Evolutionary conservation across 2,329 filamentous ascomycete species (phyloP), one percentile per base, ranked within the genome.

Genomic region (Pseudocercospora ulei): DNA sequence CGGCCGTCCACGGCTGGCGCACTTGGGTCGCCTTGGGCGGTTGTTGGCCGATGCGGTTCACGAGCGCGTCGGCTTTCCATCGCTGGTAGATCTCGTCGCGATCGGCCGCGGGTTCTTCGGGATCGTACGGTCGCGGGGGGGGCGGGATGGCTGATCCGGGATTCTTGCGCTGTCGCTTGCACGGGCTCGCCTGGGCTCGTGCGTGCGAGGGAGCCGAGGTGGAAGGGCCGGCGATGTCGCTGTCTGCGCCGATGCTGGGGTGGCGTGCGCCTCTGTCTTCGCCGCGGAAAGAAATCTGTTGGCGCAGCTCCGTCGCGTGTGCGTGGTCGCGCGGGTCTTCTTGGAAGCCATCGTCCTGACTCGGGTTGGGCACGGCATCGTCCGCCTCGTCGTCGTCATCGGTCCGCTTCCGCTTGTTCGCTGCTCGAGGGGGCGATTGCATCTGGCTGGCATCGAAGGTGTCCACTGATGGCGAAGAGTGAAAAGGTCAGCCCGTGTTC

Each of bases 311-410:
- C 41, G 57, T 50, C 4, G 59, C 51, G 19, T 38, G 42, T 14
- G 49, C 27, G 2, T 52, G 47, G 5, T 54, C 51, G 7, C 65
- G 63, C 4, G 51, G 52, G 34, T 63, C 58, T 2, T 54, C 54
- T 24, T 68, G 62, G 41, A 71, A 72, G 1, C 59, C 67, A 28
- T 65, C 63, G 5, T 68, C 65, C 30, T 62, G 57, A 5, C 57
- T 57, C 0, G 56, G 47, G 7, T 51, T 41, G 7, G 41, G 44
- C 8, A 42, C 40, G 1, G 42, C 40, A 7, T 53, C 50, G 3
- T 59, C 56, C 7, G 56, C 61, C 6, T 55, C 54, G 11, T 25
- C 16, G 3, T 7, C 16, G n/a, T 25, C 9, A 9, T 22, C 12
- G 8, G 13, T 19, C 4, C 8, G 34, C 8, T 36, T 39, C 8